Evolutionary conservation across 1,284 basidiomycete genomes (phyloP).

Genomic region (Austroboletus olivaceoglutinosus): DNA sequence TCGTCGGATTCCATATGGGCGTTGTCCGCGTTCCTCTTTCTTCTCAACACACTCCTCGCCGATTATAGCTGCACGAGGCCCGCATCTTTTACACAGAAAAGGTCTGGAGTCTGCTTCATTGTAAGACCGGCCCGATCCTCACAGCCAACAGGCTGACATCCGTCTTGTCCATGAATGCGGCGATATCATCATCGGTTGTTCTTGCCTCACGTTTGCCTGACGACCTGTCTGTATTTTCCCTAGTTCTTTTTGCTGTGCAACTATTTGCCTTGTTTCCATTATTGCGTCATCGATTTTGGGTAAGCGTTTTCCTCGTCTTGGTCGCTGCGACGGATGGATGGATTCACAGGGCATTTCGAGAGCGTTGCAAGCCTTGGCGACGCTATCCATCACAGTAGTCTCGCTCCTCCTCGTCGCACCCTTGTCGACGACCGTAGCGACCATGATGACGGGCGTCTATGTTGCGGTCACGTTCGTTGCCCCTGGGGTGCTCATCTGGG

Average conservation of each 20-base stretch:
- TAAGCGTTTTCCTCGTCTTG: slow-evolving; percentile 36
- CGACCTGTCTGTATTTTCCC: slow-evolving; percentile 86
- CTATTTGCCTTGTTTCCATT: slow-evolving; percentile 85
- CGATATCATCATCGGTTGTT: slow-evolving; percentile 91
- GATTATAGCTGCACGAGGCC: slow-evolving; percentile 53
- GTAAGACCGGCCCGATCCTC: slow-evolving; percentile 17
- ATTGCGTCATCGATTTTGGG: slow-evolving; percentile 76
- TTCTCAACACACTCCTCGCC: slow-evolving; percentile 61
- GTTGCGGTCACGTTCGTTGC: slow-evolving; percentile 65
- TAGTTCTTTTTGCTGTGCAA: slow-evolving; percentile 85
- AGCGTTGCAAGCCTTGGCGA: slow-evolving; percentile 49
- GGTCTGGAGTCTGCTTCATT: slow-evolving; percentile 28
- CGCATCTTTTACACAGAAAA: slow-evolving; percentile 37
- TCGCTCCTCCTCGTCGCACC: slow-evolving; percentile 53
- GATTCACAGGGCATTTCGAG: slow-evolving; percentile 44
- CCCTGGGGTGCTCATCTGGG: slow-evolving; percentile 73
- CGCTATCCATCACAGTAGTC: slow-evolving; percentile 44
- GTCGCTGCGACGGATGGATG: slow-evolving; percentile 18
- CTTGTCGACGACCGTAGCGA: slow-evolving; percentile 53
- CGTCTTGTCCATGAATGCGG: slow-evolving; percentile 92
- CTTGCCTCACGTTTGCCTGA: slow-evolving; percentile 86
- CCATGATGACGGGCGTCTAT: slow-evolving; percentile 50
- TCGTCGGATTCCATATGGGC: slow-evolving; percentile 98
- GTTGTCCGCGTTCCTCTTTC: slow-evolving; percentile 66
- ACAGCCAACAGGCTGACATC: slow-evolving; percentile 68